Evolutionary conservation across 805 yeast genomes (phyloP), one percentile per base, ranked within the genome.

Genomic region (Ascoidea tarda): DNA sequence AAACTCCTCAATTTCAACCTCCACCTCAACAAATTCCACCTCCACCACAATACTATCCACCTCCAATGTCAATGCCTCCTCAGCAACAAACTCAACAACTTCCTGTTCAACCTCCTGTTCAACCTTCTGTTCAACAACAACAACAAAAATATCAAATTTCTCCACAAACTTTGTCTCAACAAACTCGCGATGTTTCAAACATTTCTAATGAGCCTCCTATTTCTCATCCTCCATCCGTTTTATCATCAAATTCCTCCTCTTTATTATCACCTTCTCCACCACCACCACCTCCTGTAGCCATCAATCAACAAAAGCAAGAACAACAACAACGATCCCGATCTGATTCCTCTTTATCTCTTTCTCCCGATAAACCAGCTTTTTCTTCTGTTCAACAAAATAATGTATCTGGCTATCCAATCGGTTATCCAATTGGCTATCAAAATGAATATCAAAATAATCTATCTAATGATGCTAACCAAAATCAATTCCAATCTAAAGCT

Each of bases 1-100:
- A 74, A 28, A 59, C 64, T 45, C 44, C 14, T 38, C 14, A 8
- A 10, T 38, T 38, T 38, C 14, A 8, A 38, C 14, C 44, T 38
- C 44, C 8, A 14, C 44, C 44, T 38, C 14, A 10, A 10, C 44
- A 38, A 38, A 8, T 10, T 38, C 44, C 8, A 38, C 44, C 44
- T 10, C 54, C 58, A n/a, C 55, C 59, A 32, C 54, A 56, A 47
- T 53, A 56, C 28, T 68, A 86, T 62, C 74, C 93, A 66, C 79
- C 81, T 59, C 93, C 93, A 52, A 74, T 91, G 62, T 97, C 89
- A 56, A 74, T 73, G 45, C 80, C 82, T 5, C 69, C 82, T 54
- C 82, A 80, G 47, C 78, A 78, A 55, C 85, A 83, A 33, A 73
- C 74, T 57, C 84, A 87, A 0, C 77, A 74, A 28, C 59, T 64